Base-by-base conservation (phyloP, 2,329 filamentous ascomycete species). In the Monosporascus ibericus region DNA sequence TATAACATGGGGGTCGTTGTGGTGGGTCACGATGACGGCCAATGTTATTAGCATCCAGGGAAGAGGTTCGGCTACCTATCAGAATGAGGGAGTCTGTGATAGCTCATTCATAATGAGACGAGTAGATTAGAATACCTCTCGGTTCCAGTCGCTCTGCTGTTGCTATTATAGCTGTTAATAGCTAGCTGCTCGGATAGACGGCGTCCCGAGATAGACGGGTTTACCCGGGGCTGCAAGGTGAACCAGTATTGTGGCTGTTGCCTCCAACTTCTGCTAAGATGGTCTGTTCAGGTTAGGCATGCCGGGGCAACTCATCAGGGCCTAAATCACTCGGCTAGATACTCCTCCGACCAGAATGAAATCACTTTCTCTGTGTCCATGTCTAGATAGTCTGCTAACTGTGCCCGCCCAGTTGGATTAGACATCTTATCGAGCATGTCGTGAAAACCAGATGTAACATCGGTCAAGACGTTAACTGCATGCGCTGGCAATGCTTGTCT, bases 401-500 rank as follows among this genome's bases (percentile, higher is more conserved):
- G 53, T 18, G 51, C 52, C 39, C 53, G 59, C 11, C 65, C 65
- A 15, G 52, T 52, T 2, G 57, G 51, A 20, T 55, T 57, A 11
- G 53, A 59, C 20, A 60, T 53, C 39, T 62, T 61, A 24, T 61
- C 58, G 14, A 68, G 50, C 30, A 71, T 46, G 22, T 69, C 66
- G 49, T 59, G 58, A 27, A 72, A 60, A 18, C 58, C 58, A 3
- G 59, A 56, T 6, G 63, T 67, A 38, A 65, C 55, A 50, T 68
- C 64, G 17, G 62, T 69, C 36, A 72, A 56, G n/a, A 70, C 46
- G 50, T 69, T 62, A 44, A 66, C 61, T 6, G 60, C 57, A 48
- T 66, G 66, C 40, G 63, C 61, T 5, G 62, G 47, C 15, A 71
- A 54, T 0, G 55, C 61, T 38, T 58, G 58, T 22, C 46, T 52